Evolutionary conservation across 169 alveolate genomes (phyloP), one percentile per base, ranked within the genome.

Genomic region (Plasmodium adleri): DNA sequence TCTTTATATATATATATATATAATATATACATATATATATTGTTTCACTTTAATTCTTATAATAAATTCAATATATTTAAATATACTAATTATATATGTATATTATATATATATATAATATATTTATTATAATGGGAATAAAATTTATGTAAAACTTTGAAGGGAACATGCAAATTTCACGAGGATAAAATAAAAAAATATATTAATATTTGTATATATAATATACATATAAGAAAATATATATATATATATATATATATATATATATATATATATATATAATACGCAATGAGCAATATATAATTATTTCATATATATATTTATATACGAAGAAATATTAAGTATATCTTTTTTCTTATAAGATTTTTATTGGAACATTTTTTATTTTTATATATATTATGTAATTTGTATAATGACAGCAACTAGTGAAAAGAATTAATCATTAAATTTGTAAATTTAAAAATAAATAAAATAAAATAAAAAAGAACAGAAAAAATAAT

Each of bases 141-240:
- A 32, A 32, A 32, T 32, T 32, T 32, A 32, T 32, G 45, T 32
- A 32, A 32, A 32, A 32, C 45, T 32, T 32, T 32, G 45, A 32
- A 32, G 22, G 22, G 62, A 56, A 56, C 64, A 56, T 56, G 64
- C 64, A 56, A 15, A 52, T 15, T 56, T 10, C 24, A 56, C 17
- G 60, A 74, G 56, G 7, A 56, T 26, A 56, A 56, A 60, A 72
- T 50, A 15, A 72, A 56, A 56, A 56, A 56, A 56, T 56, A 52
- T 13, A 15, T 52, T 13, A 13, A 52, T 10, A 52, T 52, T 13
- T 52, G 0, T 15, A 52, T 52, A 52, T 52, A 52, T 52, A 52
- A 12, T 13, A 13, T 52, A 52, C 7, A 52, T 12, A 56, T 56
- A 56, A 5, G 20, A n/a, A 54, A n/a, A 54, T 10, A 54, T 10